Evolutionary conservation across 805 yeast genomes (phyloP), one percentile per base, ranked within the genome.

Genomic region (Starmera quercuum): DNA sequence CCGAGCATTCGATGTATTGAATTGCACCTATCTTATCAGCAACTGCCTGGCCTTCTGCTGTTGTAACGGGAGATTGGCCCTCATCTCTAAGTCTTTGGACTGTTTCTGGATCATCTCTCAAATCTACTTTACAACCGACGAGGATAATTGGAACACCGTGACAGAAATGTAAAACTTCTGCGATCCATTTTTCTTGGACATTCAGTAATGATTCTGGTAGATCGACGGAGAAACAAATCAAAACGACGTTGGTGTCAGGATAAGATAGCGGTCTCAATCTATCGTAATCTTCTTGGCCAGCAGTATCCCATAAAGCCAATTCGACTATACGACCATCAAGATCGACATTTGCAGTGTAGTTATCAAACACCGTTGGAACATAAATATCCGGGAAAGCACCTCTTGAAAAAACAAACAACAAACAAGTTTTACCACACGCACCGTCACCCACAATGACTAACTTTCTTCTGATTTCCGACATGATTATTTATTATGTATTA

Each of bases 271-370:
- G 95, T 64, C 95, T 81, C 49, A 85, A 69, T 63, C 95, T 83
- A 62, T 86, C 95, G 58, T 87, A 87, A 68, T 88, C 97, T 70
- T 87, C 97, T 74, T 87, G 97, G 45, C 97, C 97, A 36, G 97
- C 95, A 47, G 96, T 87, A 86, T 87, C 96, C 96, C 96, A 87
- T 47, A 87, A 69, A 7, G 95, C 95, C 61, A 87, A 69, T 59
- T 88, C 95, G 38, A 90, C 97, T 58, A 83, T 75, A 63, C 90
- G 83, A 32, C 95, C 94, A 51, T 83, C 90, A 38, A 82, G 81
- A 55, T 78, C 95, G 38, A 90, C 97, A 59, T 87, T 96, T 30
- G 97, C 95, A 51, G 90, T 97, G 62, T 90, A 92, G 70, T 88
- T 92, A 61, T 90, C 97, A 54, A 90, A 90, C 41, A 90, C 97